Percentiles rank a stretch among this genome's conserved stretches.
Conservation (phyloP, 106 monocot species). For the Vanilla planifolia region DNA sequence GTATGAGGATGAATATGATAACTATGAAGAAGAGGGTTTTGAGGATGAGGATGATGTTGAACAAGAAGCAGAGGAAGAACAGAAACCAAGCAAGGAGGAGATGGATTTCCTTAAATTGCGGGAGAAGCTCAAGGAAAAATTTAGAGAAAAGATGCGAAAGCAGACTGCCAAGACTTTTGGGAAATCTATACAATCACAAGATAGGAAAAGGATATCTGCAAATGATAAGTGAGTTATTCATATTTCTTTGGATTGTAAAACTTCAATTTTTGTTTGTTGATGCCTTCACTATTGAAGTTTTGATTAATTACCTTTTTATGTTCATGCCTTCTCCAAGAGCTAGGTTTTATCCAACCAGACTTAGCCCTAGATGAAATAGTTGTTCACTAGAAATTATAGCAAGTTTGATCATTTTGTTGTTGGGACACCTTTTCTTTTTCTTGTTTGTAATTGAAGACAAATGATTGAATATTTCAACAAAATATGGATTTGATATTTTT, state of each 20-base stretch:
- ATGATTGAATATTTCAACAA: too few relatives aligned
- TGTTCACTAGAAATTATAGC: too few relatives aligned
- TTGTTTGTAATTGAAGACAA: too few relatives aligned
- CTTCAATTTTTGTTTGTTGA: too few relatives aligned
- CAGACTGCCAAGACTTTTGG: conserved; percentile 2
- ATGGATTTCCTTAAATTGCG: conserved; percentile 21
- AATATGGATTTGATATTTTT: too few relatives aligned
- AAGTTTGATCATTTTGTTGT: too few relatives aligned
- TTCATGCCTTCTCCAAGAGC: too few relatives aligned
- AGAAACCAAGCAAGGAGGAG: conserved; percentile 10
- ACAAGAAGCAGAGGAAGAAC: conserved; percentile 5
- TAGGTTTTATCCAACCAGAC: too few relatives aligned
- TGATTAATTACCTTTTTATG: too few relatives aligned
- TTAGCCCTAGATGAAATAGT: too few relatives aligned
- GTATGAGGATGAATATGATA: conserved; percentile 42
- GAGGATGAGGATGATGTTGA: conserved; percentile 29
- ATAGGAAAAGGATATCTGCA: conserved; percentile 7
- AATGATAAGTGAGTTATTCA: conserved; percentile 8
- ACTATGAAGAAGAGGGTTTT: conserved; percentile 37
- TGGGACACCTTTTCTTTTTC: too few relatives aligned
- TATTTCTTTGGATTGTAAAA: neutral
- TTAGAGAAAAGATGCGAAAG: conserved; percentile 10
- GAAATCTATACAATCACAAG: conserved; percentile 1
- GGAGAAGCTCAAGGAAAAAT: conserved; percentile 20
- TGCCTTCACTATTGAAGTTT: too few relatives aligned